Evolutionary conservation across 805 yeast species (phyloP), one percentile per base, ranked within the genome.

Genomic region (Millerago galiae): DNA sequence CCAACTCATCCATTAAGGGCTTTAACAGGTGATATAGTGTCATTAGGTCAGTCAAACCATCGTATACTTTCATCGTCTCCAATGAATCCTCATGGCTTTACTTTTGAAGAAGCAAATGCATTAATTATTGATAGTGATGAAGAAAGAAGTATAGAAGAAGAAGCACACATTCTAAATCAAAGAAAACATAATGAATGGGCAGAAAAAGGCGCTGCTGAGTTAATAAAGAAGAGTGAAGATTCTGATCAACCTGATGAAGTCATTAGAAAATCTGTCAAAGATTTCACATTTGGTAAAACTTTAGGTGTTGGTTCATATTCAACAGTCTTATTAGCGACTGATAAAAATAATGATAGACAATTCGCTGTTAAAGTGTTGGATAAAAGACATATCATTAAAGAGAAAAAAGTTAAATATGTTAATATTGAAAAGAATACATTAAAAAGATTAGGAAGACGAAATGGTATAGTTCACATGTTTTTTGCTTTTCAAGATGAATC

Each of bases 231-330:
- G 17, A 66, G 66, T 4, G 54, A 58, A 12, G 74, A 73, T 42
- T 87, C 86, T 10, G 65, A 76, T 57, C 61, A 66, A 6, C 63
- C 61, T 54, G 82, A 74, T 45, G 73, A 67, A 57, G 66, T 72
- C 42, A 78, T 70, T 35, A 74, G 60, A 61, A 70, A 58, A 62
- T 77, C 64, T 16, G 95, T 88, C 11, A 78, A 81, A 50, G 99
- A 93, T 59, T 93, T 90, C 62, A 83, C 80, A 48, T 88, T 93
- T 59, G 95, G 95, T 9, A 79, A 86, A 14, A 79, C 83, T 35
- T 75, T 93, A 25, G 99, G 99, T 26, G 95, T 87, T 59, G 99
- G 99, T 2, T 88, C 96, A 7, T 93, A 91, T 59, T 89, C 97
- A 9, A 90, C 95, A 1, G 99, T 91, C 4, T 75, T 79, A 51